Conservation (phyloP, 305 asterid species). For the Fraxinus latifolia region DNA sequence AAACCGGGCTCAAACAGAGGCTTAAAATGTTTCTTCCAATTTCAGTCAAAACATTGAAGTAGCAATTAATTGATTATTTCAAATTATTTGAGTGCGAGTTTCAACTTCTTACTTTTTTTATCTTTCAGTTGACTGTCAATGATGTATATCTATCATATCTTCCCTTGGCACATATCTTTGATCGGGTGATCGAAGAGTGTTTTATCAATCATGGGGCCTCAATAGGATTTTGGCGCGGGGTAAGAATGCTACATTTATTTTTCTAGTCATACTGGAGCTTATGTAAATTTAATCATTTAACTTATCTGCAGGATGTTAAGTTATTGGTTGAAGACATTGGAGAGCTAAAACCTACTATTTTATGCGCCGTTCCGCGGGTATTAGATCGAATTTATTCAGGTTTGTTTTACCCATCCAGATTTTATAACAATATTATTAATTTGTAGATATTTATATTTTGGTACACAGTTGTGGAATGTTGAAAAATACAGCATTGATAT, state of each 20-base stretch:
- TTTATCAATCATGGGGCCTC: slow-evolving; percentile 78
- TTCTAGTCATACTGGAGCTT: not conserved
- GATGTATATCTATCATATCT: slow-evolving; percentile 87
- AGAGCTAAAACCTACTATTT: slow-evolving; percentile 81
- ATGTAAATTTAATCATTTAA: slow-evolving; percentile 9
- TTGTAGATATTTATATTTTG: slow-evolving; percentile 15
- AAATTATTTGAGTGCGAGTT: slow-evolving; percentile 10
- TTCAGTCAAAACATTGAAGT: slow-evolving; percentile 6
- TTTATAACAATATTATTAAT: slow-evolving; percentile 4
- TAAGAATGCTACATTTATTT: slow-evolving; percentile 37
- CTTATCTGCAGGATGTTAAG: slow-evolving; percentile 68
- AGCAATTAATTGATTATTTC: slow-evolving; percentile 11
- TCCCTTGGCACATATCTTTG: slow-evolving; percentile 96
- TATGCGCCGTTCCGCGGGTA: slow-evolving; percentile 97
- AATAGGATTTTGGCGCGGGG: slow-evolving; percentile 99
- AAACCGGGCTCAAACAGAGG: not conserved
- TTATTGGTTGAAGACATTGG: slow-evolving; percentile 79
- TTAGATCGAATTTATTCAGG: slow-evolving; percentile 87
- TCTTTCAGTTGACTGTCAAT: slow-evolving; percentile 51
- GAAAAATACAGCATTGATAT: not conserved
- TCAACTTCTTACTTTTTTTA: slow-evolving; percentile 19
- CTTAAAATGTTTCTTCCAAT: not conserved
- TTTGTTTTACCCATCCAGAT: slow-evolving; percentile 28
- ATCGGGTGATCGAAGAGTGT: slow-evolving; percentile 86
- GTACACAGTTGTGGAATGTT: slow-evolving; percentile 19